Base-by-base conservation (phyloP, 441 rosid species). In the Jatropha multifida region DNA sequence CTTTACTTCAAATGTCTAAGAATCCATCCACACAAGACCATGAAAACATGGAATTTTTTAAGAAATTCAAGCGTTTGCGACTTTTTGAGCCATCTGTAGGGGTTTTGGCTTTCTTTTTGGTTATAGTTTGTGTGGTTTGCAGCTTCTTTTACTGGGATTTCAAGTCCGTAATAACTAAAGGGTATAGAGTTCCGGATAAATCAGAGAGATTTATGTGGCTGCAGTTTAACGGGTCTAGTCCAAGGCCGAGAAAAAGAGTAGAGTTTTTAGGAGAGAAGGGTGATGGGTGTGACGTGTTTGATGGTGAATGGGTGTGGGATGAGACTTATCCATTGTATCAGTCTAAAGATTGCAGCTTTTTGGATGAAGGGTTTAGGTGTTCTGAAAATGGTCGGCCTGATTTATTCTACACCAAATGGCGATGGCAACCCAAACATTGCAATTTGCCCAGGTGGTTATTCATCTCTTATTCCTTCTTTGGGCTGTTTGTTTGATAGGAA, bases 241-340 rank as follows among this genome's bases (percentile, higher is more conserved):
- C 64, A 64, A 65, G 56, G 75, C 72, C 64, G 61, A 69, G 18
- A 62, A 75, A 60, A 74, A 80, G 78, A 79, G 90, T 79, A n/a
- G 91, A 88, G 72, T 91, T 87, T 79, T 87, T 90, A 81, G 85
- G 84, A 14, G 84, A 85, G 66, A 81, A 75, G 27, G 90, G 91
- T 64, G 81, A 77, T 67, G 82, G 73, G 17, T 96, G 99, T 78
- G 89, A 94, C 80, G 80, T 91, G 74, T 93, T 96, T 81, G 88
- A 92, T 80, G 98, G 99, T 69, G 88, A 85, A 58, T 96, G 98
- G 99, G 89, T 90, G 40, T 96, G 98, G 98, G 99, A 96, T 71
- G 98, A 93, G 63, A 82, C 76, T n/a, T 96, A 96, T 79, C 99
- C 99, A 2, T 73, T 92, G 85, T 96, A 93, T 77, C 90, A 88